Percentiles rank a stretch among this genome's conserved stretches.
Evolutionary conservation across 148 eudicot species (phyloP).

Genomic region (Cornus kousa): DNA sequence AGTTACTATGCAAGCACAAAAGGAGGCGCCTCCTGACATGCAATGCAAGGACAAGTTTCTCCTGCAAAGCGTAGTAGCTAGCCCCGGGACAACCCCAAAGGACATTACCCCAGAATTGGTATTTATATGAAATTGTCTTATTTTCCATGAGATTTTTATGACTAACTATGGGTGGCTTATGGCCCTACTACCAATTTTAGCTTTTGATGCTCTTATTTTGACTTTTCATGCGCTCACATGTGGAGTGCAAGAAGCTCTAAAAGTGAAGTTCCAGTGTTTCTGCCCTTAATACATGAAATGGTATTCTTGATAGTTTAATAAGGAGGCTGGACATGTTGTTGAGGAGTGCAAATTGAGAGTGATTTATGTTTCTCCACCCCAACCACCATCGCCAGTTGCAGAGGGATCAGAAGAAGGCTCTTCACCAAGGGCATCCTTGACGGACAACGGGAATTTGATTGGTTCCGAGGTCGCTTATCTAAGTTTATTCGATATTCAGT

Average conservation of each 20-base stretch:
- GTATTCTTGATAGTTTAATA: conserved; percentile 50
- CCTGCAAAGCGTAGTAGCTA: conserved; percentile 68
- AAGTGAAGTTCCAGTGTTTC: not conserved
- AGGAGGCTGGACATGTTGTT: conserved; percentile 63
- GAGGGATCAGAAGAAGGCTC: conserved; percentile 70
- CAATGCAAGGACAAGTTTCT: conserved; percentile 89
- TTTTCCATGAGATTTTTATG: too few species aligned
- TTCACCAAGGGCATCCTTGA: conserved; percentile 42
- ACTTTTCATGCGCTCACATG: not conserved
- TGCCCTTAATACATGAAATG: not conserved
- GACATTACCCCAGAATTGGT: conserved; percentile 83
- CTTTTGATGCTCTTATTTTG: not conserved
- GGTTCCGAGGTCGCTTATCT: conserved; percentile 42
- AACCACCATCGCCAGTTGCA: conserved; percentile 74
- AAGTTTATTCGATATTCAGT: not conserved
- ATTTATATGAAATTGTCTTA: not conserved
- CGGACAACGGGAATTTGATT: conserved; percentile 49
- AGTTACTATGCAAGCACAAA: conserved; percentile 96
- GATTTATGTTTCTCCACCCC: conserved; percentile 60
- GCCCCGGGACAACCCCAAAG: conserved; percentile 37
- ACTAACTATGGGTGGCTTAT: not conserved
- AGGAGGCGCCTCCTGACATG: conserved; percentile 72
- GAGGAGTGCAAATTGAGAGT: conserved; percentile 83
- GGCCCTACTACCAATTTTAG: not conserved
- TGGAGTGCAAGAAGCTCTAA: not conserved